A percentile compares a stretch with the other conserved stretches of the same genome.
These are phyloP conservation scores for Blastomyces emzantsi DNA, from an alignment of 2,329 filamentous ascomycete genomes.

Conservation along the genomic window DNA sequence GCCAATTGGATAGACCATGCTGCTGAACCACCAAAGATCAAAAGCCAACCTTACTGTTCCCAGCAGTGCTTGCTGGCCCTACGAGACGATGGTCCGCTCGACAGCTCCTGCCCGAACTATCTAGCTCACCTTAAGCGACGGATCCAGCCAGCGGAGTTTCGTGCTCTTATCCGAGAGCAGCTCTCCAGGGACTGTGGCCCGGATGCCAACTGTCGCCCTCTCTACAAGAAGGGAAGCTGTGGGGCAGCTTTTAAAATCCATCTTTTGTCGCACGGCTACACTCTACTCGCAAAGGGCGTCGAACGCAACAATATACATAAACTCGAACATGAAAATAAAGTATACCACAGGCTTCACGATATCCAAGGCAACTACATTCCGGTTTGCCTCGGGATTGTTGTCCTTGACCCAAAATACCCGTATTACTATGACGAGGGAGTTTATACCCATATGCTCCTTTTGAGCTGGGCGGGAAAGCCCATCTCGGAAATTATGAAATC, in stretches of 20 bases:
- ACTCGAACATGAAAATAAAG: not conserved
- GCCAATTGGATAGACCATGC: not conserved
- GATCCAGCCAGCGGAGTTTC: constrained; percentile 4
- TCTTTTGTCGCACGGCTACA: constrained; percentile 12
- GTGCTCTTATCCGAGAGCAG: constrained; percentile 4
- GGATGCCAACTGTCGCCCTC: constrained; percentile 7
- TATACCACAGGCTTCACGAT: no score
- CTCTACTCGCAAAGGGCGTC: constrained; percentile 4
- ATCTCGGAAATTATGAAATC: no score
- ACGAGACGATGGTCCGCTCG: constrained; percentile 4
- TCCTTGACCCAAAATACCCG: not conserved
- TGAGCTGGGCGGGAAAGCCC: no score
- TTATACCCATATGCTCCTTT: no score
- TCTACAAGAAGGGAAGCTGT: constrained; percentile 5
- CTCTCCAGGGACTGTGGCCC: constrained; percentile 8
- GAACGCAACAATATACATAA: not conserved
- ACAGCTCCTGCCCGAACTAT: constrained; percentile 10
- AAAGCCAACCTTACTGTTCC: constrained; percentile 11
- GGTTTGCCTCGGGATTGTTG: not conserved
- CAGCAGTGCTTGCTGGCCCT: constrained; percentile 11
- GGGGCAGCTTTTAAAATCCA: constrained; percentile 9
- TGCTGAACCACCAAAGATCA: not conserved
- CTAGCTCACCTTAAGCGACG: constrained; percentile 5
- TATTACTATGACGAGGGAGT: no score
- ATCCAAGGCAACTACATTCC: not conserved